Percentiles rank a stretch among this genome's conserved stretches.
Evolutionary conservation across 768 basidiomycete genomes (phyloP).

Genomic region (Mrakia gelida): DNA sequence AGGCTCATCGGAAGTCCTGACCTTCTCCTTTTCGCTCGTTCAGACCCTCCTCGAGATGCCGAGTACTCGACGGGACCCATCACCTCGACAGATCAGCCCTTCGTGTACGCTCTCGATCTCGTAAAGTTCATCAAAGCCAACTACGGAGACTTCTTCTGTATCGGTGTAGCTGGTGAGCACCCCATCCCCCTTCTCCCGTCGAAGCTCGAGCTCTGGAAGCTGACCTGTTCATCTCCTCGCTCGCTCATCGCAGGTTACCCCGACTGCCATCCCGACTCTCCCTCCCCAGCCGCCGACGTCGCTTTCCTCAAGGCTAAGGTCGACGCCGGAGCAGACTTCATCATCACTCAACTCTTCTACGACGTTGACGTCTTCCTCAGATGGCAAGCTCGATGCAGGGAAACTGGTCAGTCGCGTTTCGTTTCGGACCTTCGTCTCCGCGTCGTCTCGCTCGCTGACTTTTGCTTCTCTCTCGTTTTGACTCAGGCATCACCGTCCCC

Average conservation of each 20-base stretch:
- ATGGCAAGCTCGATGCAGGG: constrained; percentile 71
- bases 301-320: constrained; percentile 76
- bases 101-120: constrained; percentile 82
- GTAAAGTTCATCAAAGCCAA: constrained; percentile 82
- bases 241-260: constrained; percentile 81
- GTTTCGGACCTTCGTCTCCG: not conserved
- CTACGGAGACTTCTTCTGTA: constrained; percentile 78
- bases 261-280: constrained; percentile 52
- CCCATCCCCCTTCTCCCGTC: not conserved
- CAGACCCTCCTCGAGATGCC: constrained; percentile 64
- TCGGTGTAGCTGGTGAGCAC: constrained; percentile 81
- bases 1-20: not conserved
- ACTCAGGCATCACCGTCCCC: constrained; percentile 75
- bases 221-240: not conserved
- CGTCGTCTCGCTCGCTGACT: not conserved
- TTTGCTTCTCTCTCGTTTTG: constrained; percentile 25
- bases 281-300: constrained; percentile 51
- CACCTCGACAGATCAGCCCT: constrained; percentile 36
- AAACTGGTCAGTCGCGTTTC: constrained; percentile 55
- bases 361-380: constrained; percentile 78
- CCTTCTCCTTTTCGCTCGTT: not conserved
- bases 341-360: constrained; percentile 95
- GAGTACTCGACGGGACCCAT: constrained; percentile 64
- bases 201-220: not conserved
- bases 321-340: constrained; percentile 91